Evolutionary conservation across 805 yeast species (phyloP), one percentile per base, ranked within the genome.

Genomic region (Teunomyces barrocoloradensis): DNA sequence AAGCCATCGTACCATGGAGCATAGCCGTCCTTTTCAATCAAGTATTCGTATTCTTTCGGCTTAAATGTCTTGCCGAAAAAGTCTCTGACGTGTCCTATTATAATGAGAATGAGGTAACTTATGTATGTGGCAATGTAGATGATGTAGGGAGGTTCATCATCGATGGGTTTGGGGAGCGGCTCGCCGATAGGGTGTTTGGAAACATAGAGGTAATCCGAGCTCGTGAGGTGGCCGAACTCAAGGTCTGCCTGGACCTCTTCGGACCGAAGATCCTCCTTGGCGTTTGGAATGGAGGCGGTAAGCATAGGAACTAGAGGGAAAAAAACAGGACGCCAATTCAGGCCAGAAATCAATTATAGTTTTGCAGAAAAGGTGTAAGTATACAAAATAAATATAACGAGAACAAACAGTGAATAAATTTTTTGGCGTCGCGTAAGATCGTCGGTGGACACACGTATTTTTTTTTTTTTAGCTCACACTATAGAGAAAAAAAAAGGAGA

Each of bases 1-100:
- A 92, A 90, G 41, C 90, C 92, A 21, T 94, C 87, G 58, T 86
- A 87, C 86, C 96, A 87, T 25, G 99, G 98, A 29, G 99, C 97
- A 59, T 88, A 83, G 1, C 99, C 99, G 63, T 92, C 84, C 53
- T 78, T 77, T 60, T 88, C 92, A 44, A 85, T 67, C 49, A 91
- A 74, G 53, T 85, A 87, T 35, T 68, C 71, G 58, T 85, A 87
- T 46, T 76, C 79, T 44, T 79, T 77, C 15, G 87, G 86, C 61
- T 78, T 79, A 66, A 91, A 87, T 18, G 74, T 69, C 62, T 85
- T 80, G 46, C 96, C 96, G 50, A 89, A 78, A 65, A 84, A 92
- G 69, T 94, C 99, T 56, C 90, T 83, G 34, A 90, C 69, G 62
- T 94, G 96, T 30, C 99, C 99, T 50, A 89, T 78, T 33, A 90